These are phyloP conservation scores for Metschnikowia proteae DNA, from an alignment of 805 yeast species.

Conservation along the genomic window DNA sequence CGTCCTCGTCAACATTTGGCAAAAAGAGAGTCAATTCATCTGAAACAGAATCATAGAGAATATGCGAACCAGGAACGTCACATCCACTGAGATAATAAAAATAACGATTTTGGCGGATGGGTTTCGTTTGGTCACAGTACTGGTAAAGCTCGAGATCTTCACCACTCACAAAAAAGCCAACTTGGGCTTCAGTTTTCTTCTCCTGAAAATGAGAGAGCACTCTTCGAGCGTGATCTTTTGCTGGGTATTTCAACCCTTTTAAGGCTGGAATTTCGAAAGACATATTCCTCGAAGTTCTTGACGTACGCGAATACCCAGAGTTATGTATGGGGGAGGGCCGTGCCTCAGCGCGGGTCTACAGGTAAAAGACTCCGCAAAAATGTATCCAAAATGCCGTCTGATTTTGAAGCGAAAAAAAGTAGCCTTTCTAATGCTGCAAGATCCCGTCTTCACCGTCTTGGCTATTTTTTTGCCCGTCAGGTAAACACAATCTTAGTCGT, in stretches of 20 bases:
- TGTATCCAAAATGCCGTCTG: not conserved
- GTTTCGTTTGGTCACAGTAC: conserved; percentile 74
- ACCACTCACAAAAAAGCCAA: conserved; percentile 57
- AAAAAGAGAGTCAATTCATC: conserved; percentile 69
- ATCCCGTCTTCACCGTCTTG: too few species aligned
- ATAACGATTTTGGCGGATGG: conserved; percentile 86
- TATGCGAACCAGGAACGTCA: conserved; percentile 71
- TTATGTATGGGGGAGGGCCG: not conserved
- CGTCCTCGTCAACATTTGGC: conserved; percentile 83
- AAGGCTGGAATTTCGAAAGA: conserved; percentile 3
- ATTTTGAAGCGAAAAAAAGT: too few species aligned
- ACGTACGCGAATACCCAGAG: not conserved
- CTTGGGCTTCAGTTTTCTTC: conserved; percentile 20
- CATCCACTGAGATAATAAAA: conserved; percentile 85
- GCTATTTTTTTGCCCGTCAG: too few species aligned
- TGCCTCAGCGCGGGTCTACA: conserved; percentile 1
- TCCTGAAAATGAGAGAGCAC: conserved; percentile 41
- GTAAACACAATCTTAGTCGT: too few species aligned
- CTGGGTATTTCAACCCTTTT: conserved; percentile 62
- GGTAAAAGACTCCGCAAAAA: not conserved
- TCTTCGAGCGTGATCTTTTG: conserved; percentile 66
- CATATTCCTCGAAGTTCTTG: not conserved
- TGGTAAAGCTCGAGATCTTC: conserved; percentile 56
- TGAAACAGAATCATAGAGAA: conserved; percentile 50
- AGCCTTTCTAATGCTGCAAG: too few species aligned